Evolutionary conservation across 352 stramenopile genomes (phyloP).

Genomic region (Peronospora destructor): DNA sequence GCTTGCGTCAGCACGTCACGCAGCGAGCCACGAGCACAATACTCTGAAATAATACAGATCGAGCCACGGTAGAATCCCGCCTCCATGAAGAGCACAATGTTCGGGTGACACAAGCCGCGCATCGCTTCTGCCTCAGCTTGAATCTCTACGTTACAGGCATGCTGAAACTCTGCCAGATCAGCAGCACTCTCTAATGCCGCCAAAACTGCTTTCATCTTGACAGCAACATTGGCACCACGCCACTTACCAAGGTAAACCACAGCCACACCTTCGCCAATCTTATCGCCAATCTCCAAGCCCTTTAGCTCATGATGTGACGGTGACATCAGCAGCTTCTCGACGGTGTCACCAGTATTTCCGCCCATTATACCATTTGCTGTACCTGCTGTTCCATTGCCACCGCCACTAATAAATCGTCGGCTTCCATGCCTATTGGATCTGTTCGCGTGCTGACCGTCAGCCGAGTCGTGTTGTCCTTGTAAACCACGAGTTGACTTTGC

Average conservation of each 20-base stretch:
- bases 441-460: conserved; percentile 20
- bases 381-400: conserved; percentile 21
- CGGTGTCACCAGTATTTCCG: conserved; percentile 19
- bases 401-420: conserved; percentile 24
- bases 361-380: conserved; percentile 17
- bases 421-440: conserved; percentile 20
- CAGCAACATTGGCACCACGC: conserved; percentile 91
- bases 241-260: conserved; percentile 94
- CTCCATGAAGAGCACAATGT: conserved; percentile 87
- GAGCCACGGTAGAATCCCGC: conserved; percentile 77
- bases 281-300: conserved; percentile 71
- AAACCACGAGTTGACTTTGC: conserved; percentile 15
- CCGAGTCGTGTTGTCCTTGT: conserved; percentile 25
- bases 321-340: conserved; percentile 43
- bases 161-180: conserved; percentile 64
- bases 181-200: conserved; percentile 50
- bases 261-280: conserved; percentile 79
- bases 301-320: conserved; percentile 68
- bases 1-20: conserved; percentile 88
- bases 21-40: conserved; percentile 90
- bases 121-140: conserved; percentile 77
- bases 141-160: conserved; percentile 82
- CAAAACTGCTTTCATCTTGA: conserved; percentile 89
- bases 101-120: conserved; percentile 73
- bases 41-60: conserved; percentile 94